Evolutionary conservation across 2,329 filamentous ascomycete genomes (phyloP).

Genomic region (Nakataea oryzae): DNA sequence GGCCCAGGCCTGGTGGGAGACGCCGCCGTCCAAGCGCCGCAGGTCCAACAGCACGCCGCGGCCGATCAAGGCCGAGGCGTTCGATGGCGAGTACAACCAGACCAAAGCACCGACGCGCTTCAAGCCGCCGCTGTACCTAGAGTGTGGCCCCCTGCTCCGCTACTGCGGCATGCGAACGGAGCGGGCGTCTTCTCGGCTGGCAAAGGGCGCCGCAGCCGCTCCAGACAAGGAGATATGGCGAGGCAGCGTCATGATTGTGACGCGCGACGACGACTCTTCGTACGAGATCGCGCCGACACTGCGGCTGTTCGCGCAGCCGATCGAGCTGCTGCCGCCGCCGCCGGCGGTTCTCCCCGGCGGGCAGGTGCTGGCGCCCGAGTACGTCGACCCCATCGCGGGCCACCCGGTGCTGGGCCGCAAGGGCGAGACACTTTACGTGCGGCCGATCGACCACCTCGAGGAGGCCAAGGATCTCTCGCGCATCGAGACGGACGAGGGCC

Average conservation of each 20-base stretch:
- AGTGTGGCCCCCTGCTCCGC: conserved; percentile 81
- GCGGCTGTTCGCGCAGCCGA: conserved; percentile 76
- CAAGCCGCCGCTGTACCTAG: conserved; percentile 72
- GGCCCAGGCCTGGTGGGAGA: conserved; percentile 69
- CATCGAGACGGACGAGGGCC: conserved; percentile 68
- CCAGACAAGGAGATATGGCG: conserved; percentile 74
- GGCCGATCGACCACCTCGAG: conserved; percentile 77
- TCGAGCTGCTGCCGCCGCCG: conserved; percentile 71
- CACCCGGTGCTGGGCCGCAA: conserved; percentile 76
- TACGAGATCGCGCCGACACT: conserved; percentile 72
- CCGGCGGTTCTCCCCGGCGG: conserved; percentile 52
- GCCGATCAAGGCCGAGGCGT: conserved; percentile 49
- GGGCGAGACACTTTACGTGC: conserved; percentile 79
- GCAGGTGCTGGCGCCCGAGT: conserved; percentile 58
- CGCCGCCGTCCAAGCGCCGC: conserved; percentile 33
- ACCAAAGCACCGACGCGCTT: conserved; percentile 59
- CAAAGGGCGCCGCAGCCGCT: conserved; percentile 19
- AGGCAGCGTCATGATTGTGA: conserved; percentile 93
- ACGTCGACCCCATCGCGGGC: conserved; percentile 82
- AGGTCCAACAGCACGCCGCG: conserved; percentile 33
- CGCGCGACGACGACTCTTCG: conserved; percentile 70
- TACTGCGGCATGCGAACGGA: conserved; percentile 77
- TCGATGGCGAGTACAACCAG: conserved; percentile 59
- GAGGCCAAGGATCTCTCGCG: conserved; percentile 69
- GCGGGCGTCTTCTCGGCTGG: conserved; percentile 28